phyloP scores from a whole-genome alignment of 371 early-diverging fungal species.

The Mucor irregularis region DNA sequence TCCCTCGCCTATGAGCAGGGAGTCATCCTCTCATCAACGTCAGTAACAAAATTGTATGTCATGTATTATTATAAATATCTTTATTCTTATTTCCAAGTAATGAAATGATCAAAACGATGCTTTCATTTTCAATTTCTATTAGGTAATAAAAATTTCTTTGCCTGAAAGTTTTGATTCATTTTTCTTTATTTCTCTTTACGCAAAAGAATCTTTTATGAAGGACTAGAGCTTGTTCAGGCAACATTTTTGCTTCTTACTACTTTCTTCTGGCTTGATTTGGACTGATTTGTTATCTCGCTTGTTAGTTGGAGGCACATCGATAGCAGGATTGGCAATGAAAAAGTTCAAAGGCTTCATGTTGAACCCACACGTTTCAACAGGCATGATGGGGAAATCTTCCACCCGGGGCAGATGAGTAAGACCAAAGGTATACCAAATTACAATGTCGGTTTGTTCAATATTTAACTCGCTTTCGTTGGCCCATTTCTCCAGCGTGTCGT shows the following conservation, averaged over 20 bases:
- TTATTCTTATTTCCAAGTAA: too few relatives aligned
- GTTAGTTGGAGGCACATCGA: conserved; percentile 52
- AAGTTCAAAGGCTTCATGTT: conserved; percentile 53
- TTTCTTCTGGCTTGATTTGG: conserved; percentile 26
- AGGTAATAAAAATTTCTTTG: too few relatives aligned
- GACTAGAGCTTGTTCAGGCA: too few relatives aligned
- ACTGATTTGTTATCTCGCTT: conserved; percentile 44
- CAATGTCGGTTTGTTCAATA: conserved; percentile 46
- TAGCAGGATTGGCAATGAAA: conserved; percentile 49
- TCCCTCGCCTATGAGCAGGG: background rate
- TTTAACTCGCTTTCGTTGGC: conserved; percentile 20
- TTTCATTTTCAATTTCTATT: background rate
- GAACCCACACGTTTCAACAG: conserved; percentile 52
- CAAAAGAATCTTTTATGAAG: too few relatives aligned
- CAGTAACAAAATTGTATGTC: background rate
- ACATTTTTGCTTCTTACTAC: too few relatives aligned
- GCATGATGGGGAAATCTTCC: conserved; percentile 60
- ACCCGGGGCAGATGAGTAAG: conserved; percentile 54
- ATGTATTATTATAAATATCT: background rate
- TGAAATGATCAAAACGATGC: background rate
- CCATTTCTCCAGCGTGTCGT: conserved; percentile 40
- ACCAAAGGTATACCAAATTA: conserved; percentile 56
- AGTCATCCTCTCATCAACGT: background rate
- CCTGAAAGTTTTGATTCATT: too few relatives aligned
- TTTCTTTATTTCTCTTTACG: too few relatives aligned